phyloP scores from a whole-genome alignment of 345 rosid species.

The Hirschfeldia incana region DNA sequence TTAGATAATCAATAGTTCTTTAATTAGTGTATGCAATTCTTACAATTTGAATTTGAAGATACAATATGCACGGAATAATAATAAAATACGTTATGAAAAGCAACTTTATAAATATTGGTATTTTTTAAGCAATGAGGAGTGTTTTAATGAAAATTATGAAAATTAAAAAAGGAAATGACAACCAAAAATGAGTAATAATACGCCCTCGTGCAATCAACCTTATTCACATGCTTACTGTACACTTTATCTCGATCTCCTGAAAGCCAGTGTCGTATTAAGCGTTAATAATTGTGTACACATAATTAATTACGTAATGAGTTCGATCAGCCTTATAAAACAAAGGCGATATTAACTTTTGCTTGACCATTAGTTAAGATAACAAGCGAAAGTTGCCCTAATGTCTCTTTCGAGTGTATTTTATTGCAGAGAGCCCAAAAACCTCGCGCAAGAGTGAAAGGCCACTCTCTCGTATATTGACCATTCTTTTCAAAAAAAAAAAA shows the following conservation, averaged over 20 bases:
- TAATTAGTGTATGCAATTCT: background rate
- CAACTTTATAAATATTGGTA: background rate
- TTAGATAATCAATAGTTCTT: background rate
- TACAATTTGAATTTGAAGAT: background rate
- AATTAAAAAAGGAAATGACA: conserved; percentile 31
- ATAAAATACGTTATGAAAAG: conserved; percentile 12
- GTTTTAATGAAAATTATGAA: background rate
- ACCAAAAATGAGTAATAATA: conserved; percentile 42
- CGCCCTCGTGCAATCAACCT: conserved; percentile 42
- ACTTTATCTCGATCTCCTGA: conserved; percentile 41
- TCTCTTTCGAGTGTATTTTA: background rate
- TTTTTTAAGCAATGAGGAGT: conserved; percentile 13
- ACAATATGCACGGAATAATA: background rate
- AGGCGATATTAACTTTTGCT: conserved; percentile 29
- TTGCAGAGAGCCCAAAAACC: conserved; percentile 33
- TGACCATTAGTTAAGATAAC: conserved; percentile 24
- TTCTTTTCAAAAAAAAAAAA: background rate
- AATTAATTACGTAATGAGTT: conserved; percentile 21
- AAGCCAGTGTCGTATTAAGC: conserved; percentile 41
- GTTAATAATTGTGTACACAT: conserved; percentile 7
- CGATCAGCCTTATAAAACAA: conserved; percentile 32
- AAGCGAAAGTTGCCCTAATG: conserved; percentile 24
- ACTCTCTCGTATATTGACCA: conserved; percentile 5
- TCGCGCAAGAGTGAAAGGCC: conserved; percentile 40
- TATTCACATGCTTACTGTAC: conserved; percentile 42